Evolutionary conservation across 345 rosid species (phyloP), one percentile per base, ranked within the genome.

Genomic region (Ceriops zippeliana): DNA sequence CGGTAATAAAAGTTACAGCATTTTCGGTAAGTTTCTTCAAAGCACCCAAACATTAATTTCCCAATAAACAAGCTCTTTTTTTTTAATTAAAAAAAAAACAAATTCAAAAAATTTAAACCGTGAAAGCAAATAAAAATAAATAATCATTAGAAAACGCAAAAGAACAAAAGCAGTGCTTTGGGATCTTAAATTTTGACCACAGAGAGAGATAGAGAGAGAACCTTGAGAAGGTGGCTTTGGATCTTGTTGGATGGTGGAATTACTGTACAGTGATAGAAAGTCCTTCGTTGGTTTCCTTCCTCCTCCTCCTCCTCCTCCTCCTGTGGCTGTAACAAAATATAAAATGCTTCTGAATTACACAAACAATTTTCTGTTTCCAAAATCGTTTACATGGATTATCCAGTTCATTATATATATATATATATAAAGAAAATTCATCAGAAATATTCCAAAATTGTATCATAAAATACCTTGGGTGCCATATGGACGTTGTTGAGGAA

Each of bases 201-300:
- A 22, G 58, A 53, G 16, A 56, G 28, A 24, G 26, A 56, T 1
- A 46, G 22, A 63, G 37, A 58, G 20, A 10, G 27, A 59, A 90
- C 97, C 97, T 83, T 85, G 96, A 85, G 92, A 83, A 60, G 79
- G 73, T 61, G 89, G 84, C 27, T 81, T 87, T 75, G 88, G 96
- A 85, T 95, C 92, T 86, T 86, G 86, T 42, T 81, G 96, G 77
- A 70, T 76, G 20, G 87, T 77, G 72, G 99, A 77, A 83, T 88
- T 92, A 75, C 82, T 84, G 90, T 86, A 83, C 75, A 92, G 90
- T 69, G 99, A 89, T 61, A 92, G 86, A 82, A 92, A 92, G 82
- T 95, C 97, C 46, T 87, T 92, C 30, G 89, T 85, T 78, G 96
- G 82, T 85, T 92, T 86, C 80, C 86, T 87, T 74, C 92, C 93